Evolutionary conservation across 1,284 basidiomycete genomes (phyloP), one percentile per base, ranked within the genome.

Genomic region (Microbotryum intermedium): DNA sequence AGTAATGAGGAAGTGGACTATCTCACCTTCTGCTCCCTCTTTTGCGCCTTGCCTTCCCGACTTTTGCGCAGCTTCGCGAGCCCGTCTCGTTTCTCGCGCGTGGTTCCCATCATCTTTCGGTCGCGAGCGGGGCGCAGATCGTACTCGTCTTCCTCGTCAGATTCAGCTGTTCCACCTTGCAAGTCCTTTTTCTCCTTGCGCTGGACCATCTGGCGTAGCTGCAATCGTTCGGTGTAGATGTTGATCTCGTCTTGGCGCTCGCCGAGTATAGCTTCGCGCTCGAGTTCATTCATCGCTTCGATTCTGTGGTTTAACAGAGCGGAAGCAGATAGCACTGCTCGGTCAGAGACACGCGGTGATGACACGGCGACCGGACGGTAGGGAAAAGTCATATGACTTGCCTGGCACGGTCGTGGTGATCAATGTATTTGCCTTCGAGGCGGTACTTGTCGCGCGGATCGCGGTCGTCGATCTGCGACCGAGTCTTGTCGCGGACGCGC

Each of bases 361-460:
- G 50, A 28, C 20, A 30, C 7, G n/a, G 25, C 21, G 26, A 7
- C 25, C 21, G 8, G 18, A 54, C 10, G 28, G 53, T 51, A 28
- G 20, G 26, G 46, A 46, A 30, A 23, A 52, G 46, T 53, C 53
- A 59, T 53, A 72, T 85, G 77, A 75, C 90, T 88, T 80, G 76
- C 34, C 34, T 39, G 67, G 86, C 82, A 71, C 87, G 83, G 74
- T 97, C 93, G 5, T 78, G 80, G 69, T 90, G 88, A 70, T 91
- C 83, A 60, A 83, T 82, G 73, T 89, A 97, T 74, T 90, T 90
- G 50, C 89, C 90, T 70, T 95, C 92, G 23, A 94, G 77, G 0
- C 90, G 92, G 73, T 90, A 97, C 6, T 64, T 58, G 13, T 59
- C 65, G n/a, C 34, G 34, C 11, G 34, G 34, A 39, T 57, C 61